Evolutionary conservation across 768 basidiomycete genomes (phyloP).

Genomic region (Cantharellus cinnabarinus): DNA sequence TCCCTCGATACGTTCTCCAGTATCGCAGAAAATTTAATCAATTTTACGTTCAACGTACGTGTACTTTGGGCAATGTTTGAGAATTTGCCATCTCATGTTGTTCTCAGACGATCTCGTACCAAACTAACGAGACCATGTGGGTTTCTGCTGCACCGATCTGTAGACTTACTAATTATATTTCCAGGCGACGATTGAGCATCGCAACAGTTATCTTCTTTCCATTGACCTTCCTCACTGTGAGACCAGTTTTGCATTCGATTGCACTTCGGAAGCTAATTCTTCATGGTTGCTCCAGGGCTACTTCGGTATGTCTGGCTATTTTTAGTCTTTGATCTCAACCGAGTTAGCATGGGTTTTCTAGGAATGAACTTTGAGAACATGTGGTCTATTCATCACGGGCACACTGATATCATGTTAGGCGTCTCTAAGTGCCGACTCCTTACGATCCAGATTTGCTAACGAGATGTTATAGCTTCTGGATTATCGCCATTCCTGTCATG

Average conservation of each 20-base stretch:
- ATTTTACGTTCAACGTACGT: conserved; percentile 54
- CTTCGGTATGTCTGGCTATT: conserved; percentile 25
- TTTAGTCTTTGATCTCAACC: background rate
- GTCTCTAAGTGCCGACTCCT: conserved; percentile 8
- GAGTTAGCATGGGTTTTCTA: no score
- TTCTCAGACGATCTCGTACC: conserved; percentile 42
- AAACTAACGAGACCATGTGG: conserved; percentile 58
- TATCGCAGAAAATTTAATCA: conserved; percentile 50
- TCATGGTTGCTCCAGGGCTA: conserved; percentile 22
- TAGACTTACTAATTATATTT: conserved; percentile 2
- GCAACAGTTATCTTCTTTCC: conserved; percentile 55
- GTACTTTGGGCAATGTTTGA: background rate
- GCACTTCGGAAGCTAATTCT: no score
- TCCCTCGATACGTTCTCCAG: conserved; percentile 56
- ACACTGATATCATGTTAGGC: no score
- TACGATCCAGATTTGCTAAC: conserved; percentile 1
- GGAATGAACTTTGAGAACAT: no score
- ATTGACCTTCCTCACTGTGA: conserved; percentile 35
- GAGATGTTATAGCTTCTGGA: conserved; percentile 36
- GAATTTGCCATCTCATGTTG: background rate
- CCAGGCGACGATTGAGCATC: conserved; percentile 41
- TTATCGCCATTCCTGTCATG: conserved; percentile 40
- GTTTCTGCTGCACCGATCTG: conserved; percentile 6
- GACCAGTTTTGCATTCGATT: no score
- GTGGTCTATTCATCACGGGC: no score